Evolutionary conservation across 345 rosid genomes (phyloP).

Genomic region (Ceriops zippeliana): DNA sequence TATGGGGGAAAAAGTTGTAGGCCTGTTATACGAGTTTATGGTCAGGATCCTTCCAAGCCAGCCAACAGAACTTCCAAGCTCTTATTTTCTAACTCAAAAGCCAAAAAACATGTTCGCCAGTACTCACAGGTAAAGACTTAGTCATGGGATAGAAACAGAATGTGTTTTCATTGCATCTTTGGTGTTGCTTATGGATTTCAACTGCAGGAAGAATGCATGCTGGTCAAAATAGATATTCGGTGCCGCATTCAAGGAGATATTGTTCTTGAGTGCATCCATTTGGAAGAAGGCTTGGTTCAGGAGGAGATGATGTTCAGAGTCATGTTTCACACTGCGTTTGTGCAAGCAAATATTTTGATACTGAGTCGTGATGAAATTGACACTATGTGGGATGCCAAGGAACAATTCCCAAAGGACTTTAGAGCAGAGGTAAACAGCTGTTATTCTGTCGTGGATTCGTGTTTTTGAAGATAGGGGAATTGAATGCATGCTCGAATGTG

Average conservation of each 20-base stretch:
- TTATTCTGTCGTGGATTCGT: constrained; percentile 23
- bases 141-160: constrained; percentile 18
- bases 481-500: constrained; percentile 66
- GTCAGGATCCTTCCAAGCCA: constrained; percentile 72
- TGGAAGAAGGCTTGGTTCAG: constrained; percentile 57
- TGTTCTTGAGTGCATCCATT: constrained; percentile 88
- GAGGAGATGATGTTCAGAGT: constrained; percentile 85
- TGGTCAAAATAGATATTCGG: constrained; percentile 74
- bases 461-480: constrained; percentile 42
- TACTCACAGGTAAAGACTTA: constrained; percentile 56
- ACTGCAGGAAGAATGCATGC: constrained; percentile 74
- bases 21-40: constrained; percentile 82
- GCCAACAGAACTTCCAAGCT: constrained; percentile 83
- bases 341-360: constrained; percentile 67
- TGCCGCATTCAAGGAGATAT: constrained; percentile 93
- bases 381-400: constrained; percentile 82
- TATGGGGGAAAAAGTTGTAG: constrained; percentile 75
- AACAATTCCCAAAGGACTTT: constrained; percentile 68
- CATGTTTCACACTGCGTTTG: constrained; percentile 93
- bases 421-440: constrained; percentile 78
- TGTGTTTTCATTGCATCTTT: constrained; percentile 10
- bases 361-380: constrained; percentile 79
- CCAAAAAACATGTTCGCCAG: constrained; percentile 55
- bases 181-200: constrained; percentile 26
- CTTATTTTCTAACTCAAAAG: constrained; percentile 67